phyloP scores from a whole-genome alignment of 192 early-diverging fungal genomes.

The Globomyces pollinis-pini region DNA sequence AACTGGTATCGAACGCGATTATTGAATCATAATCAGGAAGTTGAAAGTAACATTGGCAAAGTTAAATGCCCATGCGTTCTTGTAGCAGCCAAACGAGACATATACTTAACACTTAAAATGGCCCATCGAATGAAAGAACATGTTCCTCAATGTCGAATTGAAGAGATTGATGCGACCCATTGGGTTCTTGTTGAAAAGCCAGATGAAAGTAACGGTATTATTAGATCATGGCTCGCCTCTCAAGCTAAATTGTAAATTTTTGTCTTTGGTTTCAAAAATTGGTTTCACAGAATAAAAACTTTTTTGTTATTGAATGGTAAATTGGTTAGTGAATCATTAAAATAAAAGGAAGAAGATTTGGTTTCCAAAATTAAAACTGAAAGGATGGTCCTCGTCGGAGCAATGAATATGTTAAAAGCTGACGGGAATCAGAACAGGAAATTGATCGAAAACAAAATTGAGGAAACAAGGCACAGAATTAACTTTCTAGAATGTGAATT shows the following conservation, averaged over 20 bases:
- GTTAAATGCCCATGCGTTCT: neutral
- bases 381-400: slow-evolving; percentile 57
- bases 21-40: slow-evolving; percentile 28
- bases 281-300: too few species aligned
- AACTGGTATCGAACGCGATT: slow-evolving; percentile 47
- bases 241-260: neutral
- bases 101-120: neutral
- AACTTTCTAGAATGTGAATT: slow-evolving; percentile 29
- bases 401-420: too few species aligned
- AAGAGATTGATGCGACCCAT: neutral
- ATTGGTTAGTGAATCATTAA: too few species aligned
- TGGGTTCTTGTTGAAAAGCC: slow-evolving; percentile 6
- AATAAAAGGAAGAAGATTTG: too few species aligned
- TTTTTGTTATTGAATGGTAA: too few species aligned
- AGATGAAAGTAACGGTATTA: neutral
- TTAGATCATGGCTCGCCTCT: neutral
- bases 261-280: too few species aligned
- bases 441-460: slow-evolving; percentile 53
- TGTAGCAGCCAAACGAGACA: neutral
- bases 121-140: slow-evolving; percentile 1
- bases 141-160: neutral
- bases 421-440: slow-evolving; percentile 51
- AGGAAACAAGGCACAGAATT: slow-evolving; percentile 16
- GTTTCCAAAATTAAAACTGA: slow-evolving; percentile 62
- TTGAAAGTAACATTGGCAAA: neutral